Evolutionary conservation across 441 rosid species (phyloP).

Genomic region (Biscutella laevigata): DNA sequence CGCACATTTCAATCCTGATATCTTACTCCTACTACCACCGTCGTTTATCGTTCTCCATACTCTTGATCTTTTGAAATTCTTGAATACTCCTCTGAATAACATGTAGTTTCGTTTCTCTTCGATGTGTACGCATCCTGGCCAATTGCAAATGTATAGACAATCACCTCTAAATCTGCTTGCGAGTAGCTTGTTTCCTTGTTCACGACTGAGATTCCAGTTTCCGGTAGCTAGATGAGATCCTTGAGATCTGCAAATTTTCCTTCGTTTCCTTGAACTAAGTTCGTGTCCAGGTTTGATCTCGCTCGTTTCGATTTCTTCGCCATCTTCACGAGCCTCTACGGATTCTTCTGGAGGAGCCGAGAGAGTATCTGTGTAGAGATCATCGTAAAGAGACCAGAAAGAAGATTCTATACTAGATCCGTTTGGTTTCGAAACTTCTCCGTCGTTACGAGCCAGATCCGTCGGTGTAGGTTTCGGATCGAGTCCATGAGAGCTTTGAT

Average conservation of each 20-base stretch:
- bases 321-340: background rate
- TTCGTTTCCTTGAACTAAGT: constrained; percentile 31
- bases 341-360: constrained; percentile 38
- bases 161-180: constrained; percentile 89
- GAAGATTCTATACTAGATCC: constrained; percentile 26
- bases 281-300: constrained; percentile 26
- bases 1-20: constrained; percentile 55
- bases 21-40: constrained; percentile 51
- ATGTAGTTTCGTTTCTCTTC: constrained; percentile 81
- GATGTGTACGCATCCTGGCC: constrained; percentile 84
- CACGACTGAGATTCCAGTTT: constrained; percentile 67
- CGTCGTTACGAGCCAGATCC: constrained; percentile 13
- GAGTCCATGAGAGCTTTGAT: constrained; percentile 27
- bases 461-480: constrained; percentile 6
- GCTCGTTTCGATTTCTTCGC: constrained; percentile 17
- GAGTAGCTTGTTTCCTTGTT: constrained; percentile 75
- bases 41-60: constrained; percentile 91
- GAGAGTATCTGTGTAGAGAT: constrained; percentile 70
- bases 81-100: constrained; percentile 86
- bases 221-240: constrained; percentile 76
- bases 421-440: constrained; percentile 7
- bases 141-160: constrained; percentile 67
- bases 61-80: constrained; percentile 62
- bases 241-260: constrained; percentile 38
- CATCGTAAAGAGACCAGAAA: constrained; percentile 77